Evolutionary conservation across 768 basidiomycete genomes (phyloP).

Genomic region (Nevesoporus exiguus): DNA sequence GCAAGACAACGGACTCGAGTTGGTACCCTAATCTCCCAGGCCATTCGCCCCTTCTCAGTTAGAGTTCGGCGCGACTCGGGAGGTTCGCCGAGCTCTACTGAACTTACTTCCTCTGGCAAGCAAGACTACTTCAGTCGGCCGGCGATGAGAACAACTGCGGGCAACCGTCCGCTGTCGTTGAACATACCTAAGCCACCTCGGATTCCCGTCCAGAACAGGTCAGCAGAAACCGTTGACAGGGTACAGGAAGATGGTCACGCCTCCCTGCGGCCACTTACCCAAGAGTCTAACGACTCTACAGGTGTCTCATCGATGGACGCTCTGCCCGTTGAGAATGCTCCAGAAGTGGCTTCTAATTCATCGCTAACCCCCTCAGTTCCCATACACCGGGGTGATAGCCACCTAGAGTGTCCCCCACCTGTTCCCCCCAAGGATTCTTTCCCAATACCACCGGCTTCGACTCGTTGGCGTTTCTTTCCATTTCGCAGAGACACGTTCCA

Average conservation of each 20-base stretch:
- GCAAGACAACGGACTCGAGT: conserved; percentile 44
- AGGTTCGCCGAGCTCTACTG: conserved; percentile 28
- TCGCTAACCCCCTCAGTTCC: conserved; percentile 13
- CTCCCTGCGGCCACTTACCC: conserved; percentile 11
- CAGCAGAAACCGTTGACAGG: conserved; percentile 28
- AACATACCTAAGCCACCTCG: conserved; percentile 21
- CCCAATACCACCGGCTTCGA: conserved; percentile 25
- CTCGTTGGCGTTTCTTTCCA: conserved; percentile 51
- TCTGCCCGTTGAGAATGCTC: conserved; percentile 3
- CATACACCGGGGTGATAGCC: conserved; percentile 10
- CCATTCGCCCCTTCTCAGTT: conserved; percentile 45
- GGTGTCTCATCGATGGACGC: conserved; percentile 15
- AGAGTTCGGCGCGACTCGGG: conserved; percentile 39
- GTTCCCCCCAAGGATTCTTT: conserved; percentile 28
- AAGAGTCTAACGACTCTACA: conserved; percentile 11
- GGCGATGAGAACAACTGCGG: conserved; percentile 7
- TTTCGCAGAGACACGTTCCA: conserved; percentile 40
- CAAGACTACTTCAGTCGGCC: conserved; percentile 24
- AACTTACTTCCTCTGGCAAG: conserved; percentile 16
- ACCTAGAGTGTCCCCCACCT: conserved; percentile 26
- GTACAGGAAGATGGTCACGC: neutral
- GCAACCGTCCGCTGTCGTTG: conserved; percentile 20
- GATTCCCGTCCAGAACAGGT: conserved; percentile 19
- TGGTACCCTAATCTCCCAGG: conserved; percentile 51
- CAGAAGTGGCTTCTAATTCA: conserved; percentile 9